A percentile compares a stretch with the other conserved stretches of the same genome.
Evolutionary conservation across 345 rosid genomes (phyloP).

Genomic region (Combretum micranthum): DNA sequence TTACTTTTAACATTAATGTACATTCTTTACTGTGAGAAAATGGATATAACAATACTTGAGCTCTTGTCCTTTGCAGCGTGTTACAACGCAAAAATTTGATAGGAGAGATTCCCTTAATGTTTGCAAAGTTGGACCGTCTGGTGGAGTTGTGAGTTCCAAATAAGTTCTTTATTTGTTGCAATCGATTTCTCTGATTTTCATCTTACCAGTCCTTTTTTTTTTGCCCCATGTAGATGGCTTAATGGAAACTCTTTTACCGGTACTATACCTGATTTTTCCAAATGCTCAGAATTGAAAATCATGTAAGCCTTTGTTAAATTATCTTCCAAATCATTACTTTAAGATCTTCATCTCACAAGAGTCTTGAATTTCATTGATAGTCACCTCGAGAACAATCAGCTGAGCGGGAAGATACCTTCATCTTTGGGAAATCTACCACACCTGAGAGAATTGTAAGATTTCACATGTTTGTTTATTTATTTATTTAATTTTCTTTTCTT

Average conservation of each 20-base stretch:
- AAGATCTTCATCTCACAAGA: conserved; percentile 1
- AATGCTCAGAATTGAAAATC: conserved; percentile 49
- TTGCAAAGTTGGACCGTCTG: conserved; percentile 55
- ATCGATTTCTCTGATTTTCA: no score
- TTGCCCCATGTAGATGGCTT: conserved; percentile 61
- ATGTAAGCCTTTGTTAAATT: conserved; percentile 35
- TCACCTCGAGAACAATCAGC: conserved; percentile 76
- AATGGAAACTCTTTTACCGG: conserved; percentile 72
- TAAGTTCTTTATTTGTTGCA: no score
- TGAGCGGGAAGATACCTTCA: conserved; percentile 70
- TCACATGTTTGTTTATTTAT: background rate
- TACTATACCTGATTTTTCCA: conserved; percentile 63
- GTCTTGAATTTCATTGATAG: conserved; percentile 19
- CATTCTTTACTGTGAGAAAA: background rate
- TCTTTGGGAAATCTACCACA: conserved; percentile 51
- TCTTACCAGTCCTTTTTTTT: no score
- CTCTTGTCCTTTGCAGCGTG: conserved; percentile 32
- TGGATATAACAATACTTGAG: background rate
- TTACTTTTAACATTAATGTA: conserved; percentile 9
- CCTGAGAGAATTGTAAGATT: conserved; percentile 82
- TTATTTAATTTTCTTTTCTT: no score
- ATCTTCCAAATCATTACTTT: no score
- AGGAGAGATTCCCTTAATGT: conserved; percentile 51
- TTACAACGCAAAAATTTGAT: conserved; percentile 67
- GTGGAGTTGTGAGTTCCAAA: conserved; percentile 62